phyloP scores from a whole-genome alignment of 2,329 filamentous ascomycete species.

The Clarireedia hainanense region DNA sequence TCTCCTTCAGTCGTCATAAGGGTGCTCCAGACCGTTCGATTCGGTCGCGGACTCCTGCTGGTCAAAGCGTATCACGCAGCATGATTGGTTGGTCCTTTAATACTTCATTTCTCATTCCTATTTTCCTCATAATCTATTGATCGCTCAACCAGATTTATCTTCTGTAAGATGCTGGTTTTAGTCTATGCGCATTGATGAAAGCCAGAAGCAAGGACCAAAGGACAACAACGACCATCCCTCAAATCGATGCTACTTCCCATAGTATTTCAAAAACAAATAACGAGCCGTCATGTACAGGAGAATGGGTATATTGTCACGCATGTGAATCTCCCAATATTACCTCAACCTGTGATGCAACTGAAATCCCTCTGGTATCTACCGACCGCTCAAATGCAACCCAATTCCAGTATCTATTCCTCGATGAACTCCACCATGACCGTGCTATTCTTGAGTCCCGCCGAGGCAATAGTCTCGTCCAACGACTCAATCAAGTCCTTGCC shows the following conservation, averaged over 20 bases:
- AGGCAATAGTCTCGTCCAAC: constrained; percentile 66
- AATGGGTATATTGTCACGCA: neutral
- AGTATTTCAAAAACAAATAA: neutral
- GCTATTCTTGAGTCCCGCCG: constrained; percentile 81
- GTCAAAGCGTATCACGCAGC: no score
- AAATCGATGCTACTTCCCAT: neutral
- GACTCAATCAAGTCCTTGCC: constrained; percentile 75
- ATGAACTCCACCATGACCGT: constrained; percentile 93
- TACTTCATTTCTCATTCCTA: no score
- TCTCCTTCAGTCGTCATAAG: no score
- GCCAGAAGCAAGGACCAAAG: neutral
- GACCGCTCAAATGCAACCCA: neutral
- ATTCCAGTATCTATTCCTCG: constrained; percentile 34
- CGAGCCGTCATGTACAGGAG: neutral
- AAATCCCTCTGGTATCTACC: constrained; percentile 2
- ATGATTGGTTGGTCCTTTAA: no score
- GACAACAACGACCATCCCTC: neutral
- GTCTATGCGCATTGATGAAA: constrained; percentile 1
- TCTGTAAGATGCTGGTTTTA: no score
- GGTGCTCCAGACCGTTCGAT: no score
- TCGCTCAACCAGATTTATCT: no score
- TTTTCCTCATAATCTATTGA: no score
- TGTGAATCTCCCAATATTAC: constrained; percentile 1
- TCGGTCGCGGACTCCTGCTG: no score
- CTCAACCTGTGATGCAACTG: neutral